Base-by-base conservation (phyloP, 2,329 filamentous ascomycete species). In the Bipolaris zeicola region DNA sequence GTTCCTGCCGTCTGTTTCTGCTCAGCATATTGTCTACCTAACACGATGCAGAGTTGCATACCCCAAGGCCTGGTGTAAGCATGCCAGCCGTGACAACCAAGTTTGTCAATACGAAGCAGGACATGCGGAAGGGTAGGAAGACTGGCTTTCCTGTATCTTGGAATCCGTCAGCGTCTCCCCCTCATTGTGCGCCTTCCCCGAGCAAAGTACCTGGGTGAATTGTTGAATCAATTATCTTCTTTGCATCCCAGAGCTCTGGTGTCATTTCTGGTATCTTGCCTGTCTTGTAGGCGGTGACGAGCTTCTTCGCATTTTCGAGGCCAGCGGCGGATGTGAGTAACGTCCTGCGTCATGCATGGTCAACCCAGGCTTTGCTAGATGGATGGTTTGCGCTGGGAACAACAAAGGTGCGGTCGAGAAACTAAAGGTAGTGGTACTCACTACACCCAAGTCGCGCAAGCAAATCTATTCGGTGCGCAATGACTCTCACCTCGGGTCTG, bases 201-300 rank as follows among this genome's bases (percentile, higher is more conserved):
- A 59, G 83, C 28, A 38, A 24, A 44, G 65, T 86, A 96, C 92
- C 92, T 64, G 95, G 95, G 76, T 99, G 95, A 63, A 99, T 80
- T 13, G 95, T 99, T 59, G 95, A 94, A 78, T 99, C 95, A 54
- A 98, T 91, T 64, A 96, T 87, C 83, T 97, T 97, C 85, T 99
- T 99, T 42, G 95, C 95, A 61, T 85, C 82, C 95, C 95, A 99
- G 68, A 99, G 80, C 69, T 96, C 91, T 1, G 91, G 89, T 16
- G 89, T 96, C 92, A 98, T 96, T 51, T 86, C 80, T 66, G 83
- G 79, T 58, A 91, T 81, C 77, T 90, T 86, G 65, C 92, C 93
- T 70, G 88, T 87, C 83, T 97, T 98, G 81, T 97, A 99, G 38
- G 87, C 83, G 11, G 89, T 84, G 59, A 99, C 83, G 67, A 96